phyloP scores from a whole-genome alignment of 352 stramenopile genomes.

The Pythium phragmitis region DNA sequence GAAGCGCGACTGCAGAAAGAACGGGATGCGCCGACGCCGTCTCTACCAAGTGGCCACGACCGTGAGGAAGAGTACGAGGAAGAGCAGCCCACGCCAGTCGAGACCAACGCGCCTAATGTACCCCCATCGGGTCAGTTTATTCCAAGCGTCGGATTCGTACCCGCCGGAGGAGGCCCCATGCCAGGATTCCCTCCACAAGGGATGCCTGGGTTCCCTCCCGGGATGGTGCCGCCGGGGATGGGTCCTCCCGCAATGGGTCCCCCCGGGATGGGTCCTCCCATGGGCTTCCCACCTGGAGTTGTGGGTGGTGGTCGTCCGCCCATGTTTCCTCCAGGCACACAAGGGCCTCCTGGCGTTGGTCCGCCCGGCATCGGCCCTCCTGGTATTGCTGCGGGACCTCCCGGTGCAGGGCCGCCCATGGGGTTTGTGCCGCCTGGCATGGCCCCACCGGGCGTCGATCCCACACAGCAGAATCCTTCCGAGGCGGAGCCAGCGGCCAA shows the following conservation, averaged over 20 bases:
- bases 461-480: constrained; percentile 28
- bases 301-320: not conserved
- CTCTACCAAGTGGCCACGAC: not conserved
- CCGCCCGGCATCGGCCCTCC: constrained; percentile 21
- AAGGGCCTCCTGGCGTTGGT: not conserved
- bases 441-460: constrained; percentile 12
- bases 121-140: constrained; percentile 19
- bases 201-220: constrained; percentile 4
- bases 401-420: constrained; percentile 15
- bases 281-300: constrained; percentile 3
- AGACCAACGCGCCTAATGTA: not conserved
- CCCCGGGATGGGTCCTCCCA: constrained; percentile 33
- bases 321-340: constrained; percentile 2
- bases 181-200: constrained; percentile 22
- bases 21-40: constrained; percentile 34
- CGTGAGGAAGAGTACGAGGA: constrained; percentile 32
- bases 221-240: constrained; percentile 19
- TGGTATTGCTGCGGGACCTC: constrained; percentile 19
- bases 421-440: constrained; percentile 15
- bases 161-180: constrained; percentile 19
- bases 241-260: constrained; percentile 27
- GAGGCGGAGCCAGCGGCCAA: constrained; percentile 58
- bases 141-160: constrained; percentile 11
- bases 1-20: constrained; percentile 57
- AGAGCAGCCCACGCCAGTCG: constrained; percentile 19